A percentile compares a stretch with the other conserved stretches of the same genome.
phyloP scores from a whole-genome alignment of 306 rosid genomes.

The Acacia acuminata region DNA sequence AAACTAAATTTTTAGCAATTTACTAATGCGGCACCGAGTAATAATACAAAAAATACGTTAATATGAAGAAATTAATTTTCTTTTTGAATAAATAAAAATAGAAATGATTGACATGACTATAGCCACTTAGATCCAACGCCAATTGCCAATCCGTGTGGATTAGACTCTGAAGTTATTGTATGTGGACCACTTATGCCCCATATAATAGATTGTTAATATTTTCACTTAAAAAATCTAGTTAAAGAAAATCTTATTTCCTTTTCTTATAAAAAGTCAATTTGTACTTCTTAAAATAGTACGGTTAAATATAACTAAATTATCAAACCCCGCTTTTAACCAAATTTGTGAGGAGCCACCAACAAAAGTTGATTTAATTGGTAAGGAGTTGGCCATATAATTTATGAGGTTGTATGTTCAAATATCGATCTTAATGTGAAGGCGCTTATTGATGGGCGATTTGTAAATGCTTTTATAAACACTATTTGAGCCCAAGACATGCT shows the following conservation, averaged over 20 bases:
- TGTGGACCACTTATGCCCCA: neutral
- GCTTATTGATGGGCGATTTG: accelerated
- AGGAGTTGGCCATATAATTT: no score
- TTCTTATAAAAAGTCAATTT: neutral
- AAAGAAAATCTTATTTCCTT: neutral
- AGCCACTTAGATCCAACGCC: neutral
- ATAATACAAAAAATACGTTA: neutral
- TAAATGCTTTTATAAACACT: no score
- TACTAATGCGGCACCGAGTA: no score
- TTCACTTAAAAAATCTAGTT: neutral
- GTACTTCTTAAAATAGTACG: neutral
- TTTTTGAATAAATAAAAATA: neutral
- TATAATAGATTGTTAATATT: neutral
- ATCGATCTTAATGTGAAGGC: accelerated
- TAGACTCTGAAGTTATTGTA: neutral
- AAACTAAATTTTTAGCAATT: neutral
- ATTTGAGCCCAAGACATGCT: no score
- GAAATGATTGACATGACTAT: neutral
- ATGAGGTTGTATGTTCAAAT: no score
- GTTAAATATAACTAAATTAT: neutral
- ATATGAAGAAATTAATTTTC: neutral
- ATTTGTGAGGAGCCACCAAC: no score
- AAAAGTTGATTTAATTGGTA: no score
- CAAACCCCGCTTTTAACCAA: no score
- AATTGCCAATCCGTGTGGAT: neutral